Evolutionary conservation across 2,329 filamentous ascomycete genomes (phyloP).

Genomic region (Cladophialophora exuberans): DNA sequence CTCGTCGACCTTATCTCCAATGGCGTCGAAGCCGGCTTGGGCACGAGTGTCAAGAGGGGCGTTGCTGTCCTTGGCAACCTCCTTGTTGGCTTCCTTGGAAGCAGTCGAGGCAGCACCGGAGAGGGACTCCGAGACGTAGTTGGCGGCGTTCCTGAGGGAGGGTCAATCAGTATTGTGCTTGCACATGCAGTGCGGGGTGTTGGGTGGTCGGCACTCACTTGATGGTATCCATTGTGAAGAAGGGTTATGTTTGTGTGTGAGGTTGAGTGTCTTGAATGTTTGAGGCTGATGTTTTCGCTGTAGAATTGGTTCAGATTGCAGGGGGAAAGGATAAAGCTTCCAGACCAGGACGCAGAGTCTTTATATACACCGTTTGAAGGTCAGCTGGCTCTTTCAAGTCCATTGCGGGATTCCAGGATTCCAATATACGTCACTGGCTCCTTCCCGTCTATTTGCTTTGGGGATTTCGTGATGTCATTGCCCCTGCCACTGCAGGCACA

Average conservation of each 20-base stretch:
- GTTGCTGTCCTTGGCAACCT: constrained; percentile 65
- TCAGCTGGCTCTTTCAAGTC: no score
- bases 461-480: no score
- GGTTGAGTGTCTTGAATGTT: not conserved
- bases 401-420: no score
- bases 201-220: constrained; percentile 22
- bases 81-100: constrained; percentile 72
- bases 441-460: no score
- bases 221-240: constrained; percentile 33
- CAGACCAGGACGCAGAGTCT: no score
- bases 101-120: constrained; percentile 60
- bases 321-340: no score
- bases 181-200: not conserved
- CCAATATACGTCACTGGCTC: no score
- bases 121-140: constrained; percentile 69
- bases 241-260: constrained; percentile 5
- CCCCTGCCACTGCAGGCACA: no score
- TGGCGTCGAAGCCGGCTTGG: constrained; percentile 55
- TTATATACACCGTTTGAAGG: no score
- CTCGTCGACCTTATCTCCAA: constrained; percentile 58
- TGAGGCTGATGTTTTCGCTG: not conserved
- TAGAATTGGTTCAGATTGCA: not conserved
- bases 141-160: constrained; percentile 60
- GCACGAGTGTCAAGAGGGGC: constrained; percentile 57
- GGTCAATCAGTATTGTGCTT: not conserved